Evolutionary conservation across 2,329 filamentous ascomycete genomes (phyloP), one percentile per base, ranked within the genome.

Genomic region (Spiromastix sp.): DNA sequence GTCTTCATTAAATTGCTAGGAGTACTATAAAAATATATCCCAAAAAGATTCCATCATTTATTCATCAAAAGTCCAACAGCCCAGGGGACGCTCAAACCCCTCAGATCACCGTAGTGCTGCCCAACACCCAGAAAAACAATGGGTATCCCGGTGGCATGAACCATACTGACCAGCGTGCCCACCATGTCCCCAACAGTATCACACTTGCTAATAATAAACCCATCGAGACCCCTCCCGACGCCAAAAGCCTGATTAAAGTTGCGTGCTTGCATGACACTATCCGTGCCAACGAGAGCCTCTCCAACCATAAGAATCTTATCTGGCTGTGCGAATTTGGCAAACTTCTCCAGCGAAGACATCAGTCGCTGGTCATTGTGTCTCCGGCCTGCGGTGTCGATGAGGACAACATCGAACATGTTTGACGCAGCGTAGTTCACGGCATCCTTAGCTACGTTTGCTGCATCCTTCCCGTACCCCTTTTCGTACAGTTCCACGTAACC

Each of bases 171-270:
- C 44, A 98, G 68, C 2, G 89, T 95, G 2, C 80, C 86, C 28
- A 95, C 86, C 87, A 96, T 96, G 63, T 95, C 89, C n/a, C 91
- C 93, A 24, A 98, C 93, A 0, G 91, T 98, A 64, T 98, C 91
- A 58, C 91, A 96, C 63, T 98, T 98, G 41, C 81, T 89, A 49
- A 98, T 95, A 55, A 98, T 94, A 61, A 98, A 98, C 4, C 91
- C 91, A 61, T 98, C 93, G 24, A 98, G 71, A 18, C 75, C 74
- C 38, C 89, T 71, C 10, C 77, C 79, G 4, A 75, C 70, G 20
- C 91, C 93, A 62, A 98, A 96, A 2, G 85, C 83, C 24, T 80
- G 77, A 55, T 95, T 95, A 67, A 98, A 98, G 64, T 95, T 95
- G 50, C 87, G 75, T 3, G 93, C 91, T 63, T 98, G 91, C 31